These are phyloP conservation scores for Blastobotrys illinoisensis DNA, from an alignment of 1,139 yeast species.

Conservation along the genomic window DNA sequence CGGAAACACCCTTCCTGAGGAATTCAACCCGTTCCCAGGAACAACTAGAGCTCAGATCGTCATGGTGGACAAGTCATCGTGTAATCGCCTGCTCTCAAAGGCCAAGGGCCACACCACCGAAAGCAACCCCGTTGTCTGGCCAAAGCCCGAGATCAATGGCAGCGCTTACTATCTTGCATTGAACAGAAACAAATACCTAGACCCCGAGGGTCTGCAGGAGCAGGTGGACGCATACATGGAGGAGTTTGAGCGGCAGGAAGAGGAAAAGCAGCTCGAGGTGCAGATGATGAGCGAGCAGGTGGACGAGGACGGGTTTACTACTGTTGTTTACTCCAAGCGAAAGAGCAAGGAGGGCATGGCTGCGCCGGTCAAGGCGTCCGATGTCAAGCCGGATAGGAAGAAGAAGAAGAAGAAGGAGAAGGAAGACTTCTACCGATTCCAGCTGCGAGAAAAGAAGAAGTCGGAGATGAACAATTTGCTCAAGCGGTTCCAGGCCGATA, in stretches of 20 bases:
- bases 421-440: slow-evolving; percentile 92
- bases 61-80: slow-evolving; percentile 70
- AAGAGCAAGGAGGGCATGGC: slow-evolving; percentile 48
- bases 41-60: slow-evolving; percentile 53
- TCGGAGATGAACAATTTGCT: slow-evolving; percentile 84
- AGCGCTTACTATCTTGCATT: slow-evolving; percentile 25
- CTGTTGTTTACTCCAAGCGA: slow-evolving; percentile 82
- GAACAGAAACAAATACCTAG: slow-evolving; percentile 37
- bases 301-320: slow-evolving; percentile 90
- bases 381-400: slow-evolving; percentile 41
- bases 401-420: slow-evolving; percentile 75
- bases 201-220: slow-evolving; percentile 43
- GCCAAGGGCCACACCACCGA: slow-evolving; percentile 35
- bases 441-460: slow-evolving; percentile 88
- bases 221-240: slow-evolving; percentile 55
- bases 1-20: slow-evolving; percentile 57
- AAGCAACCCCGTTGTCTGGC: slow-evolving; percentile 30
- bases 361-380: slow-evolving; percentile 29
- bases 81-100: slow-evolving; percentile 58
- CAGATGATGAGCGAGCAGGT: slow-evolving; percentile 42
- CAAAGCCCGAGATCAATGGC: slow-evolving; percentile 25
- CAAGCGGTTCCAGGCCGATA: slow-evolving; percentile 81
- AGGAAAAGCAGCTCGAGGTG: slow-evolving; percentile 52
- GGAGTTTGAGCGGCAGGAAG: slow-evolving; percentile 69
- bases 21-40: slow-evolving; percentile 22